Percentiles rank a stretch among this genome's conserved stretches.
These are phyloP conservation scores for Hortiboletus flavorubellus DNA, from an alignment of 768 basidiomycete species.

Conservation along the genomic window DNA sequence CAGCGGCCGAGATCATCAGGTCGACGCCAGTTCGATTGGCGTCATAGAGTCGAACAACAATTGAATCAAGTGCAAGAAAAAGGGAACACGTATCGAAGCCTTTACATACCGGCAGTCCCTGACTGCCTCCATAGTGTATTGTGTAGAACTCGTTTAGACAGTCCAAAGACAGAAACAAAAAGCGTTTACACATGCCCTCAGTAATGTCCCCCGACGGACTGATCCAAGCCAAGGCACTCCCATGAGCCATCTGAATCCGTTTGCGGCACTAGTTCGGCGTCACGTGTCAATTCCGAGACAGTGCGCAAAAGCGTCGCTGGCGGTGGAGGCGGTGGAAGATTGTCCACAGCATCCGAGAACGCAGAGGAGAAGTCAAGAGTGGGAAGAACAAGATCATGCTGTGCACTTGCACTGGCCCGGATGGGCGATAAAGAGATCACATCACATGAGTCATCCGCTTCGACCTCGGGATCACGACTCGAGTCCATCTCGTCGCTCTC, in stretches of 20 bases:
- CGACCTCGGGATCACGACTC: constrained; percentile 5
- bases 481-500: constrained; percentile 10
- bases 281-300: constrained; percentile 19
- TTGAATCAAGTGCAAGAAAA: too few relatives aligned
- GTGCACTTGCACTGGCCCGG: constrained; percentile 44
- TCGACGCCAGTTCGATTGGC: too few relatives aligned
- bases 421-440: constrained; percentile 9
- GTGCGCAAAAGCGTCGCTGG: constrained; percentile 22
- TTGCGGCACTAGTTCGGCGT: neutral
- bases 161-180: neutral
- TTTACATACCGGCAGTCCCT: too few relatives aligned
- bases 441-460: constrained; percentile 1
- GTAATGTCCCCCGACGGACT: constrained; percentile 7
- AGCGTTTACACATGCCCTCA: neutral
- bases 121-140: too few relatives aligned
- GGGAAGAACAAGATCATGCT: constrained; percentile 72
- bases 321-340: constrained; percentile 7
- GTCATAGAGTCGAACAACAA: too few relatives aligned
- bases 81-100: too few relatives aligned
- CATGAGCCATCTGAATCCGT: constrained; percentile 12
- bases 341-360: constrained; percentile 22
- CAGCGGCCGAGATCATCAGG: too few relatives aligned
- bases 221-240: constrained; percentile 17
- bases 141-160: too few relatives aligned
- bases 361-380: constrained; percentile 68